Evolutionary conservation across 2,329 filamentous ascomycete species (phyloP).

Genomic region (Hymenoscyphus repandus): DNA sequence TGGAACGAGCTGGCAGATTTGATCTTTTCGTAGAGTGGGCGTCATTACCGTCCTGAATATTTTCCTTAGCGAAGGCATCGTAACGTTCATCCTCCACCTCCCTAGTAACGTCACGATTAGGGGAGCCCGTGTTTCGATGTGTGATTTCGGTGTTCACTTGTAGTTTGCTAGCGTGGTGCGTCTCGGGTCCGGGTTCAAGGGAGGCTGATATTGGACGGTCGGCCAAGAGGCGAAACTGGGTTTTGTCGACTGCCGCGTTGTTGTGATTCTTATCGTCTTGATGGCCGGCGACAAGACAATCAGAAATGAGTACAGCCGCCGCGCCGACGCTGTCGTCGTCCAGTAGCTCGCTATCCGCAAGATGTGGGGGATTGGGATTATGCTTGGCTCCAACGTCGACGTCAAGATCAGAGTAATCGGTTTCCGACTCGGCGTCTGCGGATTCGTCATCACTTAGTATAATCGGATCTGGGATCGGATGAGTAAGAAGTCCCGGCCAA

Average conservation of each 20-base stretch:
- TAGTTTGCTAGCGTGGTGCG: constrained; percentile 14
- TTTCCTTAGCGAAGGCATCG: constrained; percentile 6
- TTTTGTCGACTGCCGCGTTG: too few relatives aligned
- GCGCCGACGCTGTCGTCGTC: constrained; percentile 6
- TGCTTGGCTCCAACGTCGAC: constrained; percentile 13
- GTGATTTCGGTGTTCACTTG: constrained; percentile 12
- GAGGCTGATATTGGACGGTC: constrained; percentile 11
- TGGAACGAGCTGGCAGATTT: constrained; percentile 12
- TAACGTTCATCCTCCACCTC: constrained; percentile 13
- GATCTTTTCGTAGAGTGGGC: constrained; percentile 12
- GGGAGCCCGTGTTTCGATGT: constrained; percentile 11
- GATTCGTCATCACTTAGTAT: constrained; percentile 19
- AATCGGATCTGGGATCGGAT: constrained; percentile 17
- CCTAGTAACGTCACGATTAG: constrained; percentile 15
- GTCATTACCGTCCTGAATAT: constrained; percentile 8
- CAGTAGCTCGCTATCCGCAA: constrained; percentile 8
- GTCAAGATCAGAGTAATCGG: constrained; percentile 14
- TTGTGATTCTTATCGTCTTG: constrained; percentile 13
- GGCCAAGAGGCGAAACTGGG: constrained; percentile 11
- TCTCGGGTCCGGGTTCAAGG: constrained; percentile 9
- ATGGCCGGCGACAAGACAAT: constrained; percentile 11
- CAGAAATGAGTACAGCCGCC: constrained; percentile 11
- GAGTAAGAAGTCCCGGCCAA: constrained; percentile 11
- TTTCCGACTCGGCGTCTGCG: constrained; percentile 14
- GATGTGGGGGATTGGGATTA: constrained; percentile 7